These are phyloP conservation scores for Xerocomus potaroensis DNA, from an alignment of 768 basidiomycete species.

Conservation along the genomic window DNA sequence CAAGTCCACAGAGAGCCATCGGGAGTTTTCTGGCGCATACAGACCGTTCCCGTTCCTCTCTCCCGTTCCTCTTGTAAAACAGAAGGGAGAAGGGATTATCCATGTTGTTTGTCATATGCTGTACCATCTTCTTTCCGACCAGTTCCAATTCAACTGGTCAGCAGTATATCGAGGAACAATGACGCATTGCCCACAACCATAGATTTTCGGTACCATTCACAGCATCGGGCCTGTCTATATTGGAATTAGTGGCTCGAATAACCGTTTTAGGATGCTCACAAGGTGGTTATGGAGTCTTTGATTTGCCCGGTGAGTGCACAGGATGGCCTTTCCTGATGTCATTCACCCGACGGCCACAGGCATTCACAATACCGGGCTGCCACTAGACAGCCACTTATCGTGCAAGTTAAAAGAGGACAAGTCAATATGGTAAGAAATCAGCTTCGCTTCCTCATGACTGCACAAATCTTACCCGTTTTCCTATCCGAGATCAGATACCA, in stretches of 20 bases:
- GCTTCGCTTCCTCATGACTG: slow-evolving; percentile 4
- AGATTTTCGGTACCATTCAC: no score
- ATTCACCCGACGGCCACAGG: not conserved
- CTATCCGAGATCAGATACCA: slow-evolving; percentile 17
- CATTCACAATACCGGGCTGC: no score
- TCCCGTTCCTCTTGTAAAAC: not conserved
- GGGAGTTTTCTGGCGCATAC: not conserved
- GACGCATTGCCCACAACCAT: no score
- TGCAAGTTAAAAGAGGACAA: no score
- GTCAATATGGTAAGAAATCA: no score
- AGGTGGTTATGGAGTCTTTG: not conserved
- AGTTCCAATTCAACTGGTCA: no score
- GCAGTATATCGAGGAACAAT: no score
- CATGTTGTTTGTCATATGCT: not conserved
- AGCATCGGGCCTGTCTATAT: not conserved
- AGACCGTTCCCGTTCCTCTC: not conserved
- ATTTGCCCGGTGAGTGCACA: not conserved
- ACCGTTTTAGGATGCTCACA: no score
- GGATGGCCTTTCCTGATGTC: not conserved
- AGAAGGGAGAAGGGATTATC: not conserved
- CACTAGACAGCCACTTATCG: no score
- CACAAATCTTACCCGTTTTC: not conserved
- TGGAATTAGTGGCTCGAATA: not conserved
- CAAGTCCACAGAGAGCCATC: not conserved
- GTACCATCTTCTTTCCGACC: not conserved